Conservation (phyloP, 257 asterid species). For the Lithospermum erythrorhizon region DNA sequence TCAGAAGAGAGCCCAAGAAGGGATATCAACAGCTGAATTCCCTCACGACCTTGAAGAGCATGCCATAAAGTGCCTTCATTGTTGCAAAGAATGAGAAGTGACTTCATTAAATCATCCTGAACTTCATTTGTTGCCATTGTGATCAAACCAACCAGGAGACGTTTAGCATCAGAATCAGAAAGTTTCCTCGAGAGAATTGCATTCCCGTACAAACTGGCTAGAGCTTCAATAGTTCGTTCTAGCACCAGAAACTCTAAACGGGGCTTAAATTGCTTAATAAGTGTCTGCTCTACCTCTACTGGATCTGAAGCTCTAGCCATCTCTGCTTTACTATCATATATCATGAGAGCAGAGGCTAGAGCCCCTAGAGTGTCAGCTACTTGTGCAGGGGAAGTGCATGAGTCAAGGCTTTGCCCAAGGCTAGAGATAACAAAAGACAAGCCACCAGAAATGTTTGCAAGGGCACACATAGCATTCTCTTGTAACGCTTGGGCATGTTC, state of each 20-base stretch:
- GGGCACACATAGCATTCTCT: constrained; percentile 99
- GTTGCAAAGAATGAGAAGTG: constrained; percentile 80
- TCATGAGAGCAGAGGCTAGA: constrained; percentile 95
- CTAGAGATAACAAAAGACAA: constrained; percentile 87
- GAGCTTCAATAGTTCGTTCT: constrained; percentile 97
- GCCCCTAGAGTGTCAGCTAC: constrained; percentile 97
- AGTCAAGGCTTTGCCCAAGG: constrained; percentile 97
- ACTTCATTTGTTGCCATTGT: constrained; percentile 90
- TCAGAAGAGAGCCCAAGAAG: constrained; percentile 98
- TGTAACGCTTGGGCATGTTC: constrained; percentile 98
- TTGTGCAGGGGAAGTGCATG: constrained; percentile 90
- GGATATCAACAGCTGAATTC: constrained; percentile 90
- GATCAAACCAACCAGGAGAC: constrained; percentile 82
- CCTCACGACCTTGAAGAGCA: constrained; percentile 98
- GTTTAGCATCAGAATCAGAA: constrained; percentile 84
- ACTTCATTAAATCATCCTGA: constrained; percentile 80
- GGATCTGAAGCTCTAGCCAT: constrained; percentile 79
- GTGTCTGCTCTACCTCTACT: constrained; percentile 74
- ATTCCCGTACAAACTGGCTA: constrained; percentile 96
- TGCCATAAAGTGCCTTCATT: constrained; percentile 88
- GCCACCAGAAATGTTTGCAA: constrained; percentile 98
- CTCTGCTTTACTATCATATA: constrained; percentile 83
- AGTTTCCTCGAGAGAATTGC: constrained; percentile 60
- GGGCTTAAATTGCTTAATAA: constrained; percentile 69
- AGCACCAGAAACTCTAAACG: constrained; percentile 58